Evolutionary conservation across 805 yeast species (phyloP).

Genomic region (Lipomyces mesembrius): DNA sequence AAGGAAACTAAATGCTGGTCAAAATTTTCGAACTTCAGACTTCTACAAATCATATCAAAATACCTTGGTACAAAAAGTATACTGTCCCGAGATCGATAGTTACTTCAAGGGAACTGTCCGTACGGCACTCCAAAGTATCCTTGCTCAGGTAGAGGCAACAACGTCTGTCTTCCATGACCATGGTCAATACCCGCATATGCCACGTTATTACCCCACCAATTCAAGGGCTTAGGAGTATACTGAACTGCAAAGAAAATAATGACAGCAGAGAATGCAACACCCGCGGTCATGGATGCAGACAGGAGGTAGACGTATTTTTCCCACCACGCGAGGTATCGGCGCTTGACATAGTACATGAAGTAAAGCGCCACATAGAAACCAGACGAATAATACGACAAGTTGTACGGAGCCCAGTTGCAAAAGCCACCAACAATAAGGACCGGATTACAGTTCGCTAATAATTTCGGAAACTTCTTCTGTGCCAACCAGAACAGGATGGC

Average conservation of each 20-base stretch:
- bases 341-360: conserved; percentile 62
- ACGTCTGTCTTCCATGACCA: conserved; percentile 15
- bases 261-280: conserved; percentile 66
- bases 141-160: conserved; percentile 10
- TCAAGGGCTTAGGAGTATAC: conserved; percentile 47
- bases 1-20: too few relatives aligned
- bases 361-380: conserved; percentile 41
- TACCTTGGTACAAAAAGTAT: too few relatives aligned
- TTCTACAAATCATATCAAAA: too few relatives aligned
- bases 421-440: conserved; percentile 37
- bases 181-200: conserved; percentile 14
- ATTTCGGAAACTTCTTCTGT: conserved; percentile 8
- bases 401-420: conserved; percentile 22
- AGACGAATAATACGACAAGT: conserved; percentile 12
- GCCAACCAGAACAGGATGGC: conserved; percentile 40
- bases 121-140: conserved; percentile 17
- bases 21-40: too few relatives aligned
- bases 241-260: conserved; percentile 58
- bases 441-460: conserved; percentile 23
- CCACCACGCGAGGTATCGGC: conserved; percentile 70
- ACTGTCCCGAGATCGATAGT: too few relatives aligned
- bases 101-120: conserved; percentile 12
- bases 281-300: conserved; percentile 67
- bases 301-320: conserved; percentile 70
- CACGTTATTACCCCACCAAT: conserved; percentile 69